phyloP scores from a whole-genome alignment of 2,329 filamentous ascomycete species.

The Thielaviopsis punctulata region DNA sequence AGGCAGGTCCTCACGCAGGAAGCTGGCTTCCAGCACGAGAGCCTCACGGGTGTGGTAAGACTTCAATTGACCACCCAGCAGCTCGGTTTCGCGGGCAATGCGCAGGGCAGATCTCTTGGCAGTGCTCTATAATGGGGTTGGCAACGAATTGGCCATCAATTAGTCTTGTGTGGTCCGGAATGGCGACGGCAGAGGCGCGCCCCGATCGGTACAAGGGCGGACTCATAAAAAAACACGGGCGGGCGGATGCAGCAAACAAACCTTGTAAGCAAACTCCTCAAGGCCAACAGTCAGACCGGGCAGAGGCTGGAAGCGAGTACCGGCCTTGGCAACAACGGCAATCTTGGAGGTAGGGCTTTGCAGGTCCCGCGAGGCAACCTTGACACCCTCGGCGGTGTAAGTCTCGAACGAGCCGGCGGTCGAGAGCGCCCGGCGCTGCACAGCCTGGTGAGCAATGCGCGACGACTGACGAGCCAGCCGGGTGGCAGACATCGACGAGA shows the following conservation, averaged over 20 bases:
- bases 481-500: slow-evolving; percentile 43
- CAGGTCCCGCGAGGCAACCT: slow-evolving; percentile 81
- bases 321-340: slow-evolving; percentile 82
- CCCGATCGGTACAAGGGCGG: neutral
- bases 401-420: slow-evolving; percentile 72
- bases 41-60: slow-evolving; percentile 87
- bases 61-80: slow-evolving; percentile 78
- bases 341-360: slow-evolving; percentile 79
- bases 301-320: slow-evolving; percentile 77
- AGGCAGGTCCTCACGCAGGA: slow-evolving; percentile 85
- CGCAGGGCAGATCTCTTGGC: slow-evolving; percentile 73
- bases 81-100: slow-evolving; percentile 87
- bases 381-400: slow-evolving; percentile 71
- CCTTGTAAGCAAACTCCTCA: slow-evolving; percentile 96
- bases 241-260: slow-evolving; percentile 19
- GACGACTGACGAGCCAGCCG: slow-evolving; percentile 40
- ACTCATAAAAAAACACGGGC: neutral
- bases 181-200: neutral
- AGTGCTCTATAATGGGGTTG: slow-evolving; percentile 47
- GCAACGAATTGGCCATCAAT: slow-evolving; percentile 30
- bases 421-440: slow-evolving; percentile 35
- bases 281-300: slow-evolving; percentile 82
- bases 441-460: slow-evolving; percentile 35
- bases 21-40: slow-evolving; percentile 81
- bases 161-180: slow-evolving; percentile 4